Base-by-base conservation (phyloP, 2,329 filamentous ascomycete species). In the Sporothrix brunneoviolacea region DNA sequence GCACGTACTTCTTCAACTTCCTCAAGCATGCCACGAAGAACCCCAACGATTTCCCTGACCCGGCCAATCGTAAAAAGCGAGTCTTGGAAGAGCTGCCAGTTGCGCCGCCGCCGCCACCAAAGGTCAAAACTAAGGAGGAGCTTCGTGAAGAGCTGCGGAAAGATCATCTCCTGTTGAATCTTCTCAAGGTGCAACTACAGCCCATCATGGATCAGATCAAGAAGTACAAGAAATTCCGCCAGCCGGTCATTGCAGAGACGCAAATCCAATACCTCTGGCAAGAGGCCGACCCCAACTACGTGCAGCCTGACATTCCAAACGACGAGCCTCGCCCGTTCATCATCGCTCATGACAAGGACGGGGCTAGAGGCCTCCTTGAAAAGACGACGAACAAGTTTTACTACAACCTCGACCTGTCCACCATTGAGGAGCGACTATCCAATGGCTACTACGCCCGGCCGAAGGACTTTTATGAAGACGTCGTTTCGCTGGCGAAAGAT, bases 171-270 rank as follows among this genome's bases (percentile, higher is more conserved):
- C 80, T 84, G 10, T 75, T 97, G 48, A 96, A 97, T 64, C 73
- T 85, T 52, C 73, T 98, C 57, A 98, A 97, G 71, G 83, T 95
- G 35, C 75, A 85, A 48, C 82, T 98, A 49, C 91, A 96, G 66
- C 89, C 88, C 2, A 88, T 97, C 58, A 96, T 98, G 90, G 91
- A 98, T 59, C 89, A 96, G 68, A 88, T 98, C 63, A 93, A 95
- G 65, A 90, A 86, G 64, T 95, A 95, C 70, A 88, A 85, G 64
- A 89, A 89, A 58, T 97, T 97, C 69, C 80, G 90, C 54, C 82
- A 83, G 50, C 84, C 88, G 1, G 80, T 88, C 37, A 84, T 98
- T 54, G 81, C 88, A 2, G 83, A 88, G 46, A 67, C 69, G 10
- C 78, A 83, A 56, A 89, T 94, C 53, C 76, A 82, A 18, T 95